Conservation (phyloP, 208 protist genomes). For the Crithidia thermophila region DNA sequence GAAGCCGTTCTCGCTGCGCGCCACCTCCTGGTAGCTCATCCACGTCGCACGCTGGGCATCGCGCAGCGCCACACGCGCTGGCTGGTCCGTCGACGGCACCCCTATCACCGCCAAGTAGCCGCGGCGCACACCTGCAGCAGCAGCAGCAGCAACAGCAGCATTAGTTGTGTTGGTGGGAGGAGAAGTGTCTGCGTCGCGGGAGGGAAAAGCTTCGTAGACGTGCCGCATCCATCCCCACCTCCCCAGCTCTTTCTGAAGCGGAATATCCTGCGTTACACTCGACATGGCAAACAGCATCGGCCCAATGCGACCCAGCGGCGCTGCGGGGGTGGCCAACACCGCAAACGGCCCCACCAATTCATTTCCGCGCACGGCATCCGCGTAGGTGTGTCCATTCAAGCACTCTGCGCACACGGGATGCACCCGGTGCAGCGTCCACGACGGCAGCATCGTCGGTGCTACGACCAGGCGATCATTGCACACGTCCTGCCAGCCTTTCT, state of each 20-base stretch:
- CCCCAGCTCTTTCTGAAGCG: neutral
- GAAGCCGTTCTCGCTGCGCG: neutral
- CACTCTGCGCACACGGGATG: neutral
- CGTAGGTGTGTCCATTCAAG: neutral
- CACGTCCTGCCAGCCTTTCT: no score
- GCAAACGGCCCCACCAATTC: neutral
- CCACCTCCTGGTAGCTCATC: neutral
- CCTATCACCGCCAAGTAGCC: slow-evolving; percentile 9
- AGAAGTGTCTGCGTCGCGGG: no score
- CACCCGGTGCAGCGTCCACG: slow-evolving; percentile 8
- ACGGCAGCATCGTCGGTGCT: neutral
- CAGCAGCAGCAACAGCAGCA: neutral
- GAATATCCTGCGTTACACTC: neutral
- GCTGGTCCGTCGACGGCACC: neutral
- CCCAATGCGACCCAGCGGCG: slow-evolving; percentile 8
- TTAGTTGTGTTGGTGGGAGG: neutral
- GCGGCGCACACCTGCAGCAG: no score
- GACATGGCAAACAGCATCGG: slow-evolving; percentile 7
- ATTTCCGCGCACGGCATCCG: neutral
- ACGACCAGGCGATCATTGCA: no score
- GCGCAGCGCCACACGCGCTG: neutral
- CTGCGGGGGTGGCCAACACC: slow-evolving; percentile 8
- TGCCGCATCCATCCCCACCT: slow-evolving; percentile 2
- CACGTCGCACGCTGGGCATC: neutral
- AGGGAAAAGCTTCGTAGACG: no score